Base-by-base conservation (phyloP, 2,329 filamentous ascomycete genomes). In the Scortechinia acanthostroma region DNA sequence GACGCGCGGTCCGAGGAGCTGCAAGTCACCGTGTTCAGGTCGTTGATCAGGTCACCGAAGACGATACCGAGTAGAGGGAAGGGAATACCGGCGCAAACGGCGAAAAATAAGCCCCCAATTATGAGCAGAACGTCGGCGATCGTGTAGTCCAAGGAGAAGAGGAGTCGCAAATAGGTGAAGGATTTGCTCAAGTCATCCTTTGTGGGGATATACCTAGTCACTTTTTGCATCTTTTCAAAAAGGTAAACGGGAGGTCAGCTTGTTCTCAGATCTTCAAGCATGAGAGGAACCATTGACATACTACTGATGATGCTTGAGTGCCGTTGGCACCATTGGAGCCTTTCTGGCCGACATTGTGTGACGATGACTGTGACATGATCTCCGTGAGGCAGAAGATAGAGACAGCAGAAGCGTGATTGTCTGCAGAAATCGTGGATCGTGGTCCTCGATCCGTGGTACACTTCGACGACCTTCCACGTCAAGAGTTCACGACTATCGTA, bases 21-120 rank as follows among this genome's bases (percentile, higher is more conserved):
- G 55, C 77, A 81, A n/a, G 74, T 72, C 17, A 74, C 73, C 13
- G 63, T 59, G 53, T 81, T 82, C 54, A 84, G 67, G 48, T 76
- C 67, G 54, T 84, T 76, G 49, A 84, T 68, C 4, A 84, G 71
- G 58, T 81, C 65, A 46, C 80, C 77, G 52, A 84, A 84, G 45
- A 84, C 65, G 48, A 84, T 76, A 44, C 75, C 79, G 54, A 83
- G 74, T 17, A 84, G 63, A 14, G 80, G 80, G 46, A 83, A 80
- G 0, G 80, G 79, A 3, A 78, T 68, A 42, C 79, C 80, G n/a
- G 78, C 72, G 21, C 69, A 75, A 40, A 76, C 73, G 45, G 77
- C 71, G 45, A 65, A 63, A 21, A 73, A 42, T 46, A 58, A 50
- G 43, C 69, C 71, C 43, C 58, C 54, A 42, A 63, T 47, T 22